phyloP scores from a whole-genome alignment of 129 eudicot genomes.

The Flaveria trinervia region DNA sequence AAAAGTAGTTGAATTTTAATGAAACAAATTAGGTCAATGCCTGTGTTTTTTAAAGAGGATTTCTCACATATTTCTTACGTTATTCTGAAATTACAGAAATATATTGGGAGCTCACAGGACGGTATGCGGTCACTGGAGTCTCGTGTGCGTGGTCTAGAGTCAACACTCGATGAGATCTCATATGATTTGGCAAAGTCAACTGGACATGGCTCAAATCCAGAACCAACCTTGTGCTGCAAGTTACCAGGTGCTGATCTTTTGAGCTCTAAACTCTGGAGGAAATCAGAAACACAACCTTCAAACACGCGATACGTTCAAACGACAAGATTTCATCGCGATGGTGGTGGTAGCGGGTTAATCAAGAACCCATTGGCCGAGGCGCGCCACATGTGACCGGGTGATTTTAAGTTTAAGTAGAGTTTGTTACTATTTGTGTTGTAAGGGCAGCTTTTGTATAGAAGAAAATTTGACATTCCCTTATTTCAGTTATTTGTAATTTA shows the following conservation, averaged over 20 bases:
- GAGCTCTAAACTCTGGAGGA: slow-evolving; percentile 70
- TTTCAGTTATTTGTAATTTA: background rate
- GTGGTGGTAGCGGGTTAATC: slow-evolving; percentile 56
- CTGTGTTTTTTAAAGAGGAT: background rate
- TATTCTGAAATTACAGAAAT: slow-evolving; percentile 44
- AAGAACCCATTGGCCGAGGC: slow-evolving; percentile 83
- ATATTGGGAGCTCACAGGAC: slow-evolving; percentile 79
- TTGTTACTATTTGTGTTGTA: slow-evolving; percentile 2
- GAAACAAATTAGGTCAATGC: background rate
- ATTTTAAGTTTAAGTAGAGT: background rate
- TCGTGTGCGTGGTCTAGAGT: slow-evolving; percentile 81
- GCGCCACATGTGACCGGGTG: slow-evolving; percentile 17
- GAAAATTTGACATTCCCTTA: background rate
- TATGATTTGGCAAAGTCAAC: slow-evolving; percentile 69
- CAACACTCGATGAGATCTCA: slow-evolving; percentile 72
- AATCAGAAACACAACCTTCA: slow-evolving; percentile 43
- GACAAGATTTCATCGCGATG: slow-evolving; percentile 38
- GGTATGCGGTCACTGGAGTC: slow-evolving; percentile 74
- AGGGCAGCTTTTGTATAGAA: background rate
- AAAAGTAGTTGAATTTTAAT: background rate
- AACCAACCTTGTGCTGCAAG: slow-evolving; percentile 59
- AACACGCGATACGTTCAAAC: slow-evolving; percentile 33
- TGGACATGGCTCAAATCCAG: slow-evolving; percentile 51
- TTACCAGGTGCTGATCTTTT: slow-evolving; percentile 74
- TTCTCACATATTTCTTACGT: background rate